Base-by-base conservation (phyloP, 192 early-diverging fungal genomes). In the Backusella circina region DNA sequence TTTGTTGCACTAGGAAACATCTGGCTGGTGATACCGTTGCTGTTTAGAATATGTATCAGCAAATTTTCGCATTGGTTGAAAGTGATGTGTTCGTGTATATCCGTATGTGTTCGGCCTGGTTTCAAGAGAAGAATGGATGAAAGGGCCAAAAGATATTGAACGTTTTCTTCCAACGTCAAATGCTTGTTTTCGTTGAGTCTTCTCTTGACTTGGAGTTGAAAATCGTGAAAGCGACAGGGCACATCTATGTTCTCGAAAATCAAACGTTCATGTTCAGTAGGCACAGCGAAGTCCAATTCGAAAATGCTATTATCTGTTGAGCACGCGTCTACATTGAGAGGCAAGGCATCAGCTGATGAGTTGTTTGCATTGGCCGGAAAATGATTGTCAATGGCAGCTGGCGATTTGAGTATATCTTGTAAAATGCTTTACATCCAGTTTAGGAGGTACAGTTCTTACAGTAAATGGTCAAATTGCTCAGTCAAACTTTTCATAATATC, bases 121-220 rank as follows among this genome's bases (percentile, higher is more conserved):
- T 69, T 69, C 33, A 69, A 41, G 35, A 69, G 67, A 39, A 69
- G 67, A 41, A 69, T 69, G 67, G 10, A 41, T 69, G 67, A 69
- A 16, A 69, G 38, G 23, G 67, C 67, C 16, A 69, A 41, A 37
- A 69, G 0, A 41, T 69, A 37, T 41, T 69, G 67, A 36, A 69
- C 67, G 67, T 69, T 69, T 69, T 69, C 67, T 41, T 69, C 31
- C 67, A 69, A 39, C 36, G 67, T 69, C 67, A 69, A 69, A 37
- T 69, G 67, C 33, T 35, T 41, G 67, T 16, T 69, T 67, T 9
- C 30, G 30, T 67, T 67, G 39, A 41, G 39, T 41, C 39, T 64
- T 64, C 16, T 64, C 57, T 64, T 64, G 57, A 64, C 30, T 23
- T 30, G 16, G 57, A 64, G 57, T 31, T 64, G 57, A 31, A 64